Percentiles rank a stretch among this genome's conserved stretches.
These are phyloP conservation scores for Kodamaea ohmeri DNA, from an alignment of 1,139 yeast species.

Conservation along the genomic window DNA sequence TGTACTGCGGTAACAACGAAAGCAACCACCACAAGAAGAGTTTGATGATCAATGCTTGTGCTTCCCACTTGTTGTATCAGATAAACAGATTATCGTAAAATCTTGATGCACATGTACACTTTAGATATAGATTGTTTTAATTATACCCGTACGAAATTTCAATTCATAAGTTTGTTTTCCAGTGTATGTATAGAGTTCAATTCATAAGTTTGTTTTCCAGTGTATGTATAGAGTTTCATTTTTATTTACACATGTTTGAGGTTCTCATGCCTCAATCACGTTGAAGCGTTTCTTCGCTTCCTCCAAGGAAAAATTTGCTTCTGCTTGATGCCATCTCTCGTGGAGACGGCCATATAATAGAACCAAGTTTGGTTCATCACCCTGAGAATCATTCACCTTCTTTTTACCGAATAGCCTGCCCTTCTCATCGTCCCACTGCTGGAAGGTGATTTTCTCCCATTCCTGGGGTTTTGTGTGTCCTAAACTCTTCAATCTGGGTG, in stretches of 20 bases:
- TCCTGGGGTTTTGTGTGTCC: constrained; percentile 16
- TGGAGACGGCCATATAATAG: constrained; percentile 19
- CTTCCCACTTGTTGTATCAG: constrained; percentile 26
- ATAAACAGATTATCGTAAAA: constrained; percentile 6
- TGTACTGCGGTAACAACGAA: constrained; percentile 16
- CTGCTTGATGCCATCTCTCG: constrained; percentile 23
- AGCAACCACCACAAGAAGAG: constrained; percentile 15
- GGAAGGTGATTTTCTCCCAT: constrained; percentile 19
- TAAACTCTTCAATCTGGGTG: constrained; percentile 14
- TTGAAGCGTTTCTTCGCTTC: constrained; percentile 18
- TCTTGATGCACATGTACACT: no score
- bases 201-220: no score
- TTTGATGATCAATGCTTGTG: constrained; percentile 26
- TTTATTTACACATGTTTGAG: background rate
- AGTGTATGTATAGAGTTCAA: no score
- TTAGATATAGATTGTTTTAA: background rate
- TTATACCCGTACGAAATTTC: no score
- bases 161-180: no score
- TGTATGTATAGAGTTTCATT: no score
- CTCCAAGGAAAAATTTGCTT: constrained; percentile 16
- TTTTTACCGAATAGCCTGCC: constrained; percentile 18
- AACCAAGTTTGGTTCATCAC: constrained; percentile 20
- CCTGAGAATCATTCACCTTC: constrained; percentile 17
- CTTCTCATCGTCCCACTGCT: constrained; percentile 20
- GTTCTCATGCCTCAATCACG: constrained; percentile 14